phyloP scores from a whole-genome alignment of 2,329 filamentous ascomycete species.

The Pezicula carpinea region DNA sequence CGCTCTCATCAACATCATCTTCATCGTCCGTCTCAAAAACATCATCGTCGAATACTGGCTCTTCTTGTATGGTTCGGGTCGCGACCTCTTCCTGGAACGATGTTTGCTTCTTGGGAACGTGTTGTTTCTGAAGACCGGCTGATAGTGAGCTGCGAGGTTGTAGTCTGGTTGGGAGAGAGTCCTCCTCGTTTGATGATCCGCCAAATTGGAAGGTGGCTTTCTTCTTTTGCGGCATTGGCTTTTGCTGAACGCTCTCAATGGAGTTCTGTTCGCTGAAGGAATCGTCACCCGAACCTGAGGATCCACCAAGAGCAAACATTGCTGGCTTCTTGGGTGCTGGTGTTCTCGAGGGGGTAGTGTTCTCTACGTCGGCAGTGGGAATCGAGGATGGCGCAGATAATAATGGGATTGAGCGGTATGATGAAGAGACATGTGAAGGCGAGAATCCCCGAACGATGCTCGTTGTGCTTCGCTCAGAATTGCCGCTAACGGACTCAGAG shows the following conservation, averaged over 20 bases:
- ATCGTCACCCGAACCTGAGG: slow-evolving; percentile 31
- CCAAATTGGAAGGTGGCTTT: slow-evolving; percentile 67
- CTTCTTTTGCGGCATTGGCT: slow-evolving; percentile 41
- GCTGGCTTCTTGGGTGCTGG: slow-evolving; percentile 55
- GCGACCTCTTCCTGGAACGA: slow-evolving; percentile 77
- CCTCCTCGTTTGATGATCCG: slow-evolving; percentile 77
- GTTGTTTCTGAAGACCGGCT: slow-evolving; percentile 42
- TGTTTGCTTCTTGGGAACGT: slow-evolving; percentile 64
- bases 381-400: slow-evolving; percentile 31
- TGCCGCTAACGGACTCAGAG: slow-evolving; percentile 31
- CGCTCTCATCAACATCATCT: slow-evolving; percentile 73
- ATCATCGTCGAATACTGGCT: slow-evolving; percentile 48
- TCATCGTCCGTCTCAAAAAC: slow-evolving; percentile 59
- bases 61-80: slow-evolving; percentile 59
- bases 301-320: slow-evolving; percentile 47
- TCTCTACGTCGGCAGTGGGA: slow-evolving; percentile 48
- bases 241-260: slow-evolving; percentile 19
- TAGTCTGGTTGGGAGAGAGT: slow-evolving; percentile 55
- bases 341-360: slow-evolving; percentile 42
- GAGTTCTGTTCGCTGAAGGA: slow-evolving; percentile 29
- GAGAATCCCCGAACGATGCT: slow-evolving; percentile 85
- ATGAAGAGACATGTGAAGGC: slow-evolving; percentile 67
- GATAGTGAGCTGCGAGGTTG: slow-evolving; percentile 49
- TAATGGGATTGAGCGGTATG: slow-evolving; percentile 47
- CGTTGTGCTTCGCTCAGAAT: slow-evolving; percentile 34